A percentile compares a stretch with the other conserved stretches of the same genome.
Conservation (phyloP, 495 filamentous ascomycete species). For the Penicillium psychrofluorescens region DNA sequence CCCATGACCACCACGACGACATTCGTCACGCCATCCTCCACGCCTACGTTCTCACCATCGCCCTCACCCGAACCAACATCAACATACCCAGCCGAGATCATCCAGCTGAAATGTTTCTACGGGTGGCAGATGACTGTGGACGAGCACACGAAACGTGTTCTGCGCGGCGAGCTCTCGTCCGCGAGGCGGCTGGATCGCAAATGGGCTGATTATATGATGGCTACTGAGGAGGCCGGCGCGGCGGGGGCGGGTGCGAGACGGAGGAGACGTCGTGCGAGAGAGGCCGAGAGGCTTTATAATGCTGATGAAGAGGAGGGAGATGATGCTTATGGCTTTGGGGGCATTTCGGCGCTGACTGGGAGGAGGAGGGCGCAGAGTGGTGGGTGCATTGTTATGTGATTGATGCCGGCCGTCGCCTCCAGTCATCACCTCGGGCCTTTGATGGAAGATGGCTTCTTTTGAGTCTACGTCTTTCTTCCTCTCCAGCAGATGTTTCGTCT, state of each 20-base stretch:
- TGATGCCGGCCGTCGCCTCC: too few species aligned
- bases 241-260: constrained; percentile 58
- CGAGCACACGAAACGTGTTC: constrained; percentile 79
- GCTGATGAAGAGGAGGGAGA: constrained; percentile 65
- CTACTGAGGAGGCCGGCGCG: constrained; percentile 73
- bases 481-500: neutral
- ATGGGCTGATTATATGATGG: constrained; percentile 94
- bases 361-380: constrained; percentile 48
- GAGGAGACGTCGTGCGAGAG: constrained; percentile 64
- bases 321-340: constrained; percentile 19
- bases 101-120: constrained; percentile 87
- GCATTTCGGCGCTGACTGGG: constrained; percentile 15
- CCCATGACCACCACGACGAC: constrained; percentile 21
- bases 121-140: constrained; percentile 92
- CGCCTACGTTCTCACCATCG: constrained; percentile 20
- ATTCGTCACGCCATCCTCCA: constrained; percentile 22
- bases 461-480: neutral
- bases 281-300: constrained; percentile 63
- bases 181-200: constrained; percentile 74
- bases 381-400: constrained; percentile 50
- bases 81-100: constrained; percentile 63
- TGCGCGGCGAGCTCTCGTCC: constrained; percentile 62
- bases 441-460: too few species aligned
- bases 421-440: too few species aligned
- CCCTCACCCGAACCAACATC: constrained; percentile 5